Percentiles rank a stretch among this genome's conserved stretches.
Conservation (phyloP, 2,329 filamentous ascomycete genomes). For the Monascus ruber region DNA sequence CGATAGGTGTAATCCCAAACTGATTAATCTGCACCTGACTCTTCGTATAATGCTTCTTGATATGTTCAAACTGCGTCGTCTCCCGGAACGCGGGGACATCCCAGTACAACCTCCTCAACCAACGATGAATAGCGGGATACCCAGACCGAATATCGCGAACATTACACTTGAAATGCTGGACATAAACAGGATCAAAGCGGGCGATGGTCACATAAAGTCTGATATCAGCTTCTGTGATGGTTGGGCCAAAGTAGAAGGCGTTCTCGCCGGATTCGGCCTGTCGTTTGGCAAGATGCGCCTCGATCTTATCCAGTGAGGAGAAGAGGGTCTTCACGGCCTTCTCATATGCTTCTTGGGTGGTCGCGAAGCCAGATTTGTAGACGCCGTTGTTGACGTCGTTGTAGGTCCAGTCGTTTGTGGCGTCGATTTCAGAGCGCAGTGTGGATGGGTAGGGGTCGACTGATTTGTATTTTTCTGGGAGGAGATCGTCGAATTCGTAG, state of each 20-base stretch:
- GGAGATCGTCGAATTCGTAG: slow-evolving; percentile 62
- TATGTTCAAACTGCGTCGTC: slow-evolving; percentile 88
- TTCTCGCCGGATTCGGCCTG: slow-evolving; percentile 8
- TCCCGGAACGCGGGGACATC: slow-evolving; percentile 62
- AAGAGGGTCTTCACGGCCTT: slow-evolving; percentile 62
- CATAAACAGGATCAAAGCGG: slow-evolving; percentile 66
- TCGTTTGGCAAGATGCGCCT: slow-evolving; percentile 51
- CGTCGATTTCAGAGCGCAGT: slow-evolving; percentile 60
- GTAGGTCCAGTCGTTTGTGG: slow-evolving; percentile 71
- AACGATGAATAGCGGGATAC: slow-evolving; percentile 69
- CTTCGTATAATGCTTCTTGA: slow-evolving; percentile 69
- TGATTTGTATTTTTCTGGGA: slow-evolving; percentile 48
- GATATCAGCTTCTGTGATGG: slow-evolving; percentile 72
- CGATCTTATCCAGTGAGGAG: slow-evolving; percentile 61
- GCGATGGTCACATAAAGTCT: slow-evolving; percentile 62
- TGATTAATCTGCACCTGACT: slow-evolving; percentile 55
- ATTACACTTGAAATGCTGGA: slow-evolving; percentile 77
- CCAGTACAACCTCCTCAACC: slow-evolving; percentile 81
- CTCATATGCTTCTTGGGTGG: slow-evolving; percentile 71
- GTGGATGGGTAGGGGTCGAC: slow-evolving; percentile 57
- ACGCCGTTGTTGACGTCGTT: slow-evolving; percentile 44
- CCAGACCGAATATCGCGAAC: slow-evolving; percentile 72
- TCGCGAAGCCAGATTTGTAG: slow-evolving; percentile 64
- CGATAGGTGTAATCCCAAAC: slow-evolving; percentile 67
- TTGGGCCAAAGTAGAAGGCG: slow-evolving; percentile 64